Percentiles rank a stretch among this genome's conserved stretches.
phyloP scores from a whole-genome alignment of 352 stramenopile species.

The Pythium diclinum region DNA sequence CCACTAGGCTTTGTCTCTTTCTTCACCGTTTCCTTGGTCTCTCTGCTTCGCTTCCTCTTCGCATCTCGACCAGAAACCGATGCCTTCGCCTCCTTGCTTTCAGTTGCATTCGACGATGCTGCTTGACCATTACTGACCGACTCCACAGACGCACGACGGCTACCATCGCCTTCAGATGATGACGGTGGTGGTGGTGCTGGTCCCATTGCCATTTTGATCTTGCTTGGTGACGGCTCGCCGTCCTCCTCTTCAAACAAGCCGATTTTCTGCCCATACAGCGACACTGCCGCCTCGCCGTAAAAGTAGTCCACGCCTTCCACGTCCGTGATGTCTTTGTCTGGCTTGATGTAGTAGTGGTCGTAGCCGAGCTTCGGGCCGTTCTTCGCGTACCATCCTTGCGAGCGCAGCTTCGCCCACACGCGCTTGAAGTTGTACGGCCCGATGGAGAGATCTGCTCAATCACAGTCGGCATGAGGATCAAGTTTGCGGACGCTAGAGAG shows the following conservation, averaged over 20 bases:
- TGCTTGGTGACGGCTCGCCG: not conserved
- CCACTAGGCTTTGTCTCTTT: not conserved
- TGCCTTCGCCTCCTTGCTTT: not conserved
- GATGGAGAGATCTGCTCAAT: not conserved
- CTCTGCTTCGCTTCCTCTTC: not conserved
- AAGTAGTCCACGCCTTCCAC: slow-evolving; percentile 24
- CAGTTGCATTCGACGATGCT: too few species aligned
- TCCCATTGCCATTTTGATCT: too few species aligned
- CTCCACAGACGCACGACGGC: too few species aligned
- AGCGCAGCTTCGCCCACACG: slow-evolving; percentile 7
- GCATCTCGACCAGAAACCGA: not conserved
- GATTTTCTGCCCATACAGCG: slow-evolving; percentile 1
- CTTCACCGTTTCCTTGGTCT: not conserved
- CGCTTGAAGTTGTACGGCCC: slow-evolving; percentile 16
- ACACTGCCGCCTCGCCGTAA: slow-evolving; percentile 17
- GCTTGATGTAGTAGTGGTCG: slow-evolving; percentile 26
- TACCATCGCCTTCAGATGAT: too few species aligned
- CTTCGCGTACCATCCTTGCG: slow-evolving; percentile 10
- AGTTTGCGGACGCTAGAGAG: not conserved
- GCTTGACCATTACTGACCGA: too few species aligned
- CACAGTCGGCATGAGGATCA: not conserved
- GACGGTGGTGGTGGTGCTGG: not conserved
- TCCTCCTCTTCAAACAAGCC: slow-evolving; percentile 3
- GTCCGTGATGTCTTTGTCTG: slow-evolving; percentile 13
- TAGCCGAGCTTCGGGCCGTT: slow-evolving; percentile 9